These are phyloP conservation scores for Pythium pectinolyticum DNA, from an alignment of 352 stramenopile genomes.

Conservation along the genomic window DNA sequence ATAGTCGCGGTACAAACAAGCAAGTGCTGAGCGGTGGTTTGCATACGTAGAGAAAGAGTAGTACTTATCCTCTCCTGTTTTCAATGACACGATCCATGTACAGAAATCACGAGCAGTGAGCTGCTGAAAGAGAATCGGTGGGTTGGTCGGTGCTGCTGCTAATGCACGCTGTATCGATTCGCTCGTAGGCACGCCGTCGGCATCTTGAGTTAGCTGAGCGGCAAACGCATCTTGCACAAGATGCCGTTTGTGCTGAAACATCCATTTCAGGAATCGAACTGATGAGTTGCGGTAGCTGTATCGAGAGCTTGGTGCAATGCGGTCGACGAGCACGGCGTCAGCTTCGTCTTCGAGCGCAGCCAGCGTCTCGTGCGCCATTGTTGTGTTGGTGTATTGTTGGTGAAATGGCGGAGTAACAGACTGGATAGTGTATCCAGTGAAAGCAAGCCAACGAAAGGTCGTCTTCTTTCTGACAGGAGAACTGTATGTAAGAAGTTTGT, in stretches of 20 bases:
- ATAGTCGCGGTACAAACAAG: slow-evolving; percentile 8
- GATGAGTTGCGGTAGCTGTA: neutral
- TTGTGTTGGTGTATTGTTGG: neutral
- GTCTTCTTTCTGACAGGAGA: neutral
- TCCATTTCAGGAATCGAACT: neutral
- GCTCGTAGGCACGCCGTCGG: neutral
- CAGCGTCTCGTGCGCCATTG: neutral
- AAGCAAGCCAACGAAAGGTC: neutral
- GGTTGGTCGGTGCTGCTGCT: neutral
- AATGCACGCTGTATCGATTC: neutral
- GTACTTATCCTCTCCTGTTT: slow-evolving; percentile 10
- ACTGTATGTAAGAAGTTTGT: neutral
- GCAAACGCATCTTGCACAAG: neutral
- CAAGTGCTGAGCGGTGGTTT: slow-evolving; percentile 16
- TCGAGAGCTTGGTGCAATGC: neutral
- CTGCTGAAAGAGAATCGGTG: slow-evolving; percentile 16
- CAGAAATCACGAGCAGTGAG: slow-evolving; percentile 16
- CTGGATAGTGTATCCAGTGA: neutral
- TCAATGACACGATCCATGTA: slow-evolving; percentile 20
- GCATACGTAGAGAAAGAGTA: slow-evolving; percentile 21
- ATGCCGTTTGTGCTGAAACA: neutral
- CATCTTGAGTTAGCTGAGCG: neutral
- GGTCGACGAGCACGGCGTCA: neutral
- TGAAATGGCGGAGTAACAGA: neutral
- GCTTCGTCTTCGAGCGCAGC: neutral